A percentile compares a stretch with the other conserved stretches of the same genome.
These are phyloP conservation scores for Rubia occidens DNA, from an alignment of 305 asterid genomes.

Conservation along the genomic window DNA sequence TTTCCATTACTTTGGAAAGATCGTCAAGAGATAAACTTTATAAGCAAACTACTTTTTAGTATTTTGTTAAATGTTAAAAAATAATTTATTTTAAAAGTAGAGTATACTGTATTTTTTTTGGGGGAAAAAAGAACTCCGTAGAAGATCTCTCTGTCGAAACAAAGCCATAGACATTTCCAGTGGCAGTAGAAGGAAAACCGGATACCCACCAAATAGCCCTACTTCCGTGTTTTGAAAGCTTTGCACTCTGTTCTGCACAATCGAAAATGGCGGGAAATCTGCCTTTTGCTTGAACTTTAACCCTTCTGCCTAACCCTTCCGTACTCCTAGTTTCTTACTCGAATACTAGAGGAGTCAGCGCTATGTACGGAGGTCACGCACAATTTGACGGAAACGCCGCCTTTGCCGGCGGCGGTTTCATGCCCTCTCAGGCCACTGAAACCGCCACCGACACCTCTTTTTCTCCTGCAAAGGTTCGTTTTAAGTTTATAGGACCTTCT, in stretches of 20 bases:
- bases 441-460: conserved; percentile 40
- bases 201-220: background rate
- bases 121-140: background rate
- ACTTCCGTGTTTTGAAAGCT: background rate
- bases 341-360: background rate
- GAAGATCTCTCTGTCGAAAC: background rate
- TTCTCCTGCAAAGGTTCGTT: conserved; percentile 53
- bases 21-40: too few species aligned
- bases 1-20: too few species aligned
- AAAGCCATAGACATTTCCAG: background rate
- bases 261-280: conserved; percentile 22
- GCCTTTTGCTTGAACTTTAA: background rate
- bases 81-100: too few species aligned
- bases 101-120: background rate
- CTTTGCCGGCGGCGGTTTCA: conserved; percentile 92
- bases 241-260: background rate
- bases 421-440: conserved; percentile 92
- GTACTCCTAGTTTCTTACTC: background rate
- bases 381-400: conserved; percentile 80
- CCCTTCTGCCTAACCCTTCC: background rate
- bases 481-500: background rate
- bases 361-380: conserved; percentile 52
- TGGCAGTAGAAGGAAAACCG: background rate
- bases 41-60: too few species aligned
- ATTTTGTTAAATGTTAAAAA: too few species aligned